Evolutionary conservation across 495 filamentous ascomycete genomes (phyloP), one percentile per base, ranked within the genome.

Genomic region (Penicillium diatomitis): DNA sequence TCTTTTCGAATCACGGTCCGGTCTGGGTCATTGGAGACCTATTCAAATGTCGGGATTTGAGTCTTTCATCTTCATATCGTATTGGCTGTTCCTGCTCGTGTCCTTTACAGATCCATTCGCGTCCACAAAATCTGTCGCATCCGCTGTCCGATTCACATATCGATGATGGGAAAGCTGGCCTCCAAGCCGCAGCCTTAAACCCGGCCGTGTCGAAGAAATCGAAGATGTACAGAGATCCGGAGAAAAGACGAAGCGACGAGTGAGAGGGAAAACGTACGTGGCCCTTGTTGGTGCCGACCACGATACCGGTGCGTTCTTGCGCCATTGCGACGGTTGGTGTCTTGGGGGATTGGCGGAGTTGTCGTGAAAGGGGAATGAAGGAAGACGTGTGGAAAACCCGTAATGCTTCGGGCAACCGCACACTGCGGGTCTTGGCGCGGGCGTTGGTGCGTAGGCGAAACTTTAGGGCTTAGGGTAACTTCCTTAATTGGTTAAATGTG

Each of bases 261-360:
- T 44, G 48, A 52, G 48, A 47, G 52, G 53, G 57, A 34, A 48
- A 60, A 78, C 82, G 65, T 89, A 92, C 88, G 75, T 92, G 86
- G 68, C 90, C 90, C 69, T 80, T 83, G 77, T 96, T 95, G 64
- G 88, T 68, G 65, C 90, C 90, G 66, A 83, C 74, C 72, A 81
- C 75, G 62, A 95, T 78, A 72, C 87, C 87, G 70, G 76, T 79
- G 66, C 82, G 80, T 71, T 82, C 80, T 65, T 75, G 73, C 50
- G 76, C 76, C 78, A 82, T 84, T 65, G 70, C 65, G 64, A 67
- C 64, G 67, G 62, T 69, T 67, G 61, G 58, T 59, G 66, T 61
- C 56, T 70, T 65, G 50, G 48, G 57, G 63, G 65, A 60, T 72
- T 69, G 69, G 64, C 67, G 69, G 65, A 64, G 67, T 72, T 72